Evolutionary conservation across 139 green algal genomes (phyloP), one percentile per base, ranked within the genome.

Genomic region (Choricystis sp.): DNA sequence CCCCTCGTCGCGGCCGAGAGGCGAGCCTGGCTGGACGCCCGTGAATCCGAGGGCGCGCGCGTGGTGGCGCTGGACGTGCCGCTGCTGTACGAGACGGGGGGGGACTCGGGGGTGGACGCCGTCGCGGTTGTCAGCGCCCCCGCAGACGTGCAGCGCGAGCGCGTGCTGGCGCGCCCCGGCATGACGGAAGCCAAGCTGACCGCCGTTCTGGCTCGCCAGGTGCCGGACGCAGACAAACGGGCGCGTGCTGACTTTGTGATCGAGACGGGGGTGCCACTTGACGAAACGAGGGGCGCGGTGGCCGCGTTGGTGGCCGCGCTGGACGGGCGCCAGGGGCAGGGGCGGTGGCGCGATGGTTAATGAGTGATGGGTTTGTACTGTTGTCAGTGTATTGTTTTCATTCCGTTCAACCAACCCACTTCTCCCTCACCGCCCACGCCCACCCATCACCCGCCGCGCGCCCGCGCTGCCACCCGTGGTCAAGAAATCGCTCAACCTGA

Each of bases 21-120:
- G 3, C 5, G 30, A 3, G 57, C 52, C 0, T 85, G 79, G 31
- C 59, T 90, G 23, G 20, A 65, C 19, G 29, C 71, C 49, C 57
- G 75, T 30, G 63, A 60, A 2, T 30, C 49, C 0, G 25, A 61
- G 0, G 62, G 56, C 0, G 73, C 67, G 2, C 56, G 29, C 14
- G 62, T 94, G 27, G 72, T 89, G 2, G 75, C 89, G 26, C 73
- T 95, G 27, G 87, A 95, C 63, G 85, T 95, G 4, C 88, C 88
- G 20, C 71, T 95, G 69, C 77, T 95, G 48, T 95, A 75, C 56
- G 88, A 95, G 70, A 91, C 74, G 1, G 59, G 70, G 0, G 71
- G 64, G 23, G 63, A 89, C 52, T 29, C 58, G 0, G 29, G 63
- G 5, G 66, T 80, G 3, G 86, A 94, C 61, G 72, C 72, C 0